These are phyloP conservation scores for Clonostachys rhizophaga DNA, from an alignment of 2,329 filamentous ascomycete genomes.

Conservation along the genomic window DNA sequence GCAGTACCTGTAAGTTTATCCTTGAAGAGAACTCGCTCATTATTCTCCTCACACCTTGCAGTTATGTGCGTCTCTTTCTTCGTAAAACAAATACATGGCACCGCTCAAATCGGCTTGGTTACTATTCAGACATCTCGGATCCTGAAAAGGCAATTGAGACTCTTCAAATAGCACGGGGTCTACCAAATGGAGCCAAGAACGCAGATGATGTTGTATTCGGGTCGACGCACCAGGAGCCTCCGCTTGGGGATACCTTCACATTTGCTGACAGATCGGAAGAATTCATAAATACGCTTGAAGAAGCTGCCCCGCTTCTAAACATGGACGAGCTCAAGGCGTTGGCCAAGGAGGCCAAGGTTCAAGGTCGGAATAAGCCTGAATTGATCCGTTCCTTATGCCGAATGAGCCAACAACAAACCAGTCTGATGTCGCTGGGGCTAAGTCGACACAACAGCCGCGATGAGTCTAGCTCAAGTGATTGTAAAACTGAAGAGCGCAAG, in stretches of 20 bases:
- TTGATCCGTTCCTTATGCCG: constrained; percentile 69
- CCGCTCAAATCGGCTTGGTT: constrained; percentile 70
- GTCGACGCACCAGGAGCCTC: constrained; percentile 31
- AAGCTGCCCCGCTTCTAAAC: constrained; percentile 76
- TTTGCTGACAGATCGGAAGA: constrained; percentile 79
- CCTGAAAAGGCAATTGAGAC: constrained; percentile 59
- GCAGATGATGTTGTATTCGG: constrained; percentile 11
- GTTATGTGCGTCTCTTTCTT: constrained; percentile 88
- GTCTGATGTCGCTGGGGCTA: constrained; percentile 66
- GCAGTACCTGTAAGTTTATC: constrained; percentile 75
- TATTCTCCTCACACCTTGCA: constrained; percentile 22
- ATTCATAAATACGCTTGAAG: constrained; percentile 71
- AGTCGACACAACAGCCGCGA: constrained; percentile 59
- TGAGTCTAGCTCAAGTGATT: constrained; percentile 15
- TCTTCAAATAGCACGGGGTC: constrained; percentile 51
- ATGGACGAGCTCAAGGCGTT: constrained; percentile 82
- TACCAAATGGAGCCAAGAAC: constrained; percentile 37
- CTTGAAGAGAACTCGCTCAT: background rate
- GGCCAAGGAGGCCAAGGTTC: constrained; percentile 80
- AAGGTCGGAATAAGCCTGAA: constrained; percentile 84
- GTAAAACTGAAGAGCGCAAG: constrained; percentile 13
- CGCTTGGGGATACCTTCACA: constrained; percentile 55
- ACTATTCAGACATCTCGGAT: constrained; percentile 79
- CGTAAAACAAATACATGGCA: constrained; percentile 92
- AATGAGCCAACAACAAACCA: constrained; percentile 69